Conservation (phyloP, 805 yeast genomes). For the Saccharomyces cerevisiae region DNA sequence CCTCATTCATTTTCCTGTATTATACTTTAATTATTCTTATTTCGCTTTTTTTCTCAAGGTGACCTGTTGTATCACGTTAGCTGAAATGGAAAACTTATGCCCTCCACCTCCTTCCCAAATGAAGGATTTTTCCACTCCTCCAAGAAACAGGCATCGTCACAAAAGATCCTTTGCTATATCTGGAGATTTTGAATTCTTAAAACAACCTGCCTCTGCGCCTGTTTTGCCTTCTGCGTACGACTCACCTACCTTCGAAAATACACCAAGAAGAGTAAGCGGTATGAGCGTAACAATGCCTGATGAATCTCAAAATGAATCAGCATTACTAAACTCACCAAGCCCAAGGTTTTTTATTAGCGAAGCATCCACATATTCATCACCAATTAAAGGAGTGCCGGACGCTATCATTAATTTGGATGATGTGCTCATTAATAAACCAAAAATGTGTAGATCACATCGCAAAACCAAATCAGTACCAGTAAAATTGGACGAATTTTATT, state of each 20-base stretch:
- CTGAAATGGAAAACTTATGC: neutral
- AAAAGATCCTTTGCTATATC: constrained; percentile 83
- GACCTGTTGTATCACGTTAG: neutral
- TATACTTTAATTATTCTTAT: neutral
- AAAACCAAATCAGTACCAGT: constrained; percentile 49
- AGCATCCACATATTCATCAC: constrained; percentile 15
- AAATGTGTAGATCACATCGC: constrained; percentile 31
- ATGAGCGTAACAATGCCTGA: neutral
- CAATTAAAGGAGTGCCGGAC: constrained; percentile 33
- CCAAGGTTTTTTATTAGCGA: constrained; percentile 18
- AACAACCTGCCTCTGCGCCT: constrained; percentile 18
- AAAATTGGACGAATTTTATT: constrained; percentile 26
- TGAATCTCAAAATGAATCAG: neutral
- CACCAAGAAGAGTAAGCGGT: neutral
- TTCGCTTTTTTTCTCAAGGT: neutral
- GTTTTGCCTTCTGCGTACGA: constrained; percentile 8
- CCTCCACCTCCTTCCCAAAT: neutral
- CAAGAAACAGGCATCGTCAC: constrained; percentile 61
- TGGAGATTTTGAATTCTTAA: constrained; percentile 63
- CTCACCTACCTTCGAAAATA: neutral
- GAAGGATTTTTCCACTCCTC: constrained; percentile 19
- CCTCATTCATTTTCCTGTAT: neutral
- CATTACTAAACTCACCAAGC: constrained; percentile 1
- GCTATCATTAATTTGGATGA: constrained; percentile 47
- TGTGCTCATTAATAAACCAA: constrained; percentile 32